Percentiles rank a stretch among this genome's conserved stretches.
Conservation (phyloP, 2,329 filamentous ascomycete genomes). For the Emericellopsis atlantica region DNA sequence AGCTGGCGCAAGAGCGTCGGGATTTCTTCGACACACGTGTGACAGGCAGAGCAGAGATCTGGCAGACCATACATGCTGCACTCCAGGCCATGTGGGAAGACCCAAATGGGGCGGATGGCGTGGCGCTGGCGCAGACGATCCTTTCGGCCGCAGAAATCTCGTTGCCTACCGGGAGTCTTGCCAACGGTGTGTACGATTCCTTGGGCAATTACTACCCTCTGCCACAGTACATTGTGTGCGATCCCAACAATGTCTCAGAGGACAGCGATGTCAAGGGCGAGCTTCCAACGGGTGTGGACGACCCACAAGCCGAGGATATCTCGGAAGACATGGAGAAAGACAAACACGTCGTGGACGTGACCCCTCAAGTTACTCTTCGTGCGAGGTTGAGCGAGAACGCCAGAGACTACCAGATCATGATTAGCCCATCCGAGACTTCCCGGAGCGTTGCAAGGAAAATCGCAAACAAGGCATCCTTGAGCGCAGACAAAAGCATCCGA, state of each 20-base stretch:
- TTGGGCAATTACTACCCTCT: constrained; percentile 58
- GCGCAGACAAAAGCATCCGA: constrained; percentile 45
- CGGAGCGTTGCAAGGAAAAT: constrained; percentile 50
- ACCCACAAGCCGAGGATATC: constrained; percentile 19
- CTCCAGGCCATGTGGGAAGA: constrained; percentile 55
- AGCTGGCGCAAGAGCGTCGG: constrained; percentile 57
- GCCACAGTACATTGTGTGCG: constrained; percentile 54
- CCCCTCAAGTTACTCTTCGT: constrained; percentile 42
- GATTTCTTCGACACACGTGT: constrained; percentile 90
- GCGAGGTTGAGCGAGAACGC: constrained; percentile 55
- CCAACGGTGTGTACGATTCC: constrained; percentile 60
- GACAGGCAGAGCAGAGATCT: constrained; percentile 64
- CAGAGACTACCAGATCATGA: constrained; percentile 46
- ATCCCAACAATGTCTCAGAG: constrained; percentile 44
- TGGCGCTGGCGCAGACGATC: constrained; percentile 66
- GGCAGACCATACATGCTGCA: constrained; percentile 60
- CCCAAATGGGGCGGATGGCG: constrained; percentile 22
- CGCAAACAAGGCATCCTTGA: constrained; percentile 50
- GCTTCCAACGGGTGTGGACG: constrained; percentile 24
- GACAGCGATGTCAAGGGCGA: constrained; percentile 13
- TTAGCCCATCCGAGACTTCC: constrained; percentile 52
- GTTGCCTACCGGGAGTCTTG: constrained; percentile 59
- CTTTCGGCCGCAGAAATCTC: constrained; percentile 68
- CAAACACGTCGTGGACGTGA: constrained; percentile 38
- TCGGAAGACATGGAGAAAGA: constrained; percentile 44